Conservation (phyloP, 2,329 filamentous ascomycete genomes). For the Ophioceras dolichostomum region DNA sequence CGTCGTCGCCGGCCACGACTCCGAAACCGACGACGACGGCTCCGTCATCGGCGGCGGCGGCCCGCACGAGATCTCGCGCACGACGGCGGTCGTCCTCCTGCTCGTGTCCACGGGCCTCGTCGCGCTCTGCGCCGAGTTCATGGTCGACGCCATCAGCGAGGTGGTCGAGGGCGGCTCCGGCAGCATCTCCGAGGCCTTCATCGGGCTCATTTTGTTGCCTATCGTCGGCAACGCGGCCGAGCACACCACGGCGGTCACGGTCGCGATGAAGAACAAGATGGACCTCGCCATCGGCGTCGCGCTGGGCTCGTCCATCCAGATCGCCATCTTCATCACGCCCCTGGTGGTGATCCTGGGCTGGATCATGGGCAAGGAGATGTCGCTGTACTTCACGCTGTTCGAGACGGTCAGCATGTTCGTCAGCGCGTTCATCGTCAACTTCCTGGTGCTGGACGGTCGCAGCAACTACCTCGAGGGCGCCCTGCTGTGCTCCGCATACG, state of each 20-base stretch:
- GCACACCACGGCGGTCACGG: constrained; percentile 48
- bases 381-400: constrained; percentile 64
- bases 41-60: constrained; percentile 14
- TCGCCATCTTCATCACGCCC: constrained; percentile 48
- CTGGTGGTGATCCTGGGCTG: constrained; percentile 48
- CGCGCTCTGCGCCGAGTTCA: constrained; percentile 47
- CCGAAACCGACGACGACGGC: constrained; percentile 13
- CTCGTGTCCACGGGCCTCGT: constrained; percentile 41
- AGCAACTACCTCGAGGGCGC: constrained; percentile 46
- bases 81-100: constrained; percentile 34
- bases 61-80: constrained; percentile 24
- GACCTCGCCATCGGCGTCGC: constrained; percentile 50
- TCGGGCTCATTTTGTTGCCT: constrained; percentile 49
- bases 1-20: not conserved
- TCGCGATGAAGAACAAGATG: constrained; percentile 47
- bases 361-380: constrained; percentile 40
- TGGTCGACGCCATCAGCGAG: constrained; percentile 45
- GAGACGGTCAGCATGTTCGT: constrained; percentile 64
- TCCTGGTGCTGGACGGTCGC: constrained; percentile 61
- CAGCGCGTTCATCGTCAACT: constrained; percentile 59
- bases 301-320: constrained; percentile 48
- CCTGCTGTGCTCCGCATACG: constrained; percentile 14
- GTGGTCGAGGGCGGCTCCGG: constrained; percentile 31
- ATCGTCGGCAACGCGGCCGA: constrained; percentile 52
- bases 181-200: constrained; percentile 42